Evolutionary conservation across 352 stramenopile species (phyloP), one percentile per base, ranked within the genome.

Genomic region (Pythium sp.): DNA sequence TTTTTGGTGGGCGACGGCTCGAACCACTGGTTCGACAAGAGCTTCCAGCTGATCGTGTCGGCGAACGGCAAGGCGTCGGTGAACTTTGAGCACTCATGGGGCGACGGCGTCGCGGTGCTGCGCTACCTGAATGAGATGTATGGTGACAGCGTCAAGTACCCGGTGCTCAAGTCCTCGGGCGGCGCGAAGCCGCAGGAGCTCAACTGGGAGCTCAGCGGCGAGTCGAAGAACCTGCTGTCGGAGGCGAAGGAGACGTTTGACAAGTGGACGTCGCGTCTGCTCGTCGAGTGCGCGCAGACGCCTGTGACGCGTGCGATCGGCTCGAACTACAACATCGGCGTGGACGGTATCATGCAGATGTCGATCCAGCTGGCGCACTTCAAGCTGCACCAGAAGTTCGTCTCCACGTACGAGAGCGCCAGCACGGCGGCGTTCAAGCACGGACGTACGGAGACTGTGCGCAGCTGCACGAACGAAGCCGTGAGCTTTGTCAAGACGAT

Each of bases 11-110:
- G 91, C 60, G 83, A 96, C 53, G 89, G 85, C 57, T 78, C 78
- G 24, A 97, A 97, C 77, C 89, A 93, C 70, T 97, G 91, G 90
- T 97, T 96, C 58, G 91, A 97, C 74, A 97, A 97, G 86, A 95
- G 87, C 70, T 95, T 97, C 64, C 91, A 97, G 72, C 68, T 97
- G 5, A 92, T 97, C 56, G 72, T 97, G 7, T 82, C 86, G 11
- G 76, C 75, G 12, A 96, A 96, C 66, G 91, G 90, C 55, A 81
- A 80, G 26, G 83, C 86, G 18, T 92, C 84, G 2, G 87, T 97
- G 54, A 96, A 95, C 76, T 97, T 97, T 74, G 91, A 97, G 65
- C 91, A 97, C 70, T 88, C 90, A 43, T 97, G 90, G 89, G 89
- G 89, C 18, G 90, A 97, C 58, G 91, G 91, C 51, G 89, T 97